These are phyloP conservation scores for Ophiostoma tasmaniense DNA, from an alignment of 2,329 filamentous ascomycete genomes.

Conservation along the genomic window DNA sequence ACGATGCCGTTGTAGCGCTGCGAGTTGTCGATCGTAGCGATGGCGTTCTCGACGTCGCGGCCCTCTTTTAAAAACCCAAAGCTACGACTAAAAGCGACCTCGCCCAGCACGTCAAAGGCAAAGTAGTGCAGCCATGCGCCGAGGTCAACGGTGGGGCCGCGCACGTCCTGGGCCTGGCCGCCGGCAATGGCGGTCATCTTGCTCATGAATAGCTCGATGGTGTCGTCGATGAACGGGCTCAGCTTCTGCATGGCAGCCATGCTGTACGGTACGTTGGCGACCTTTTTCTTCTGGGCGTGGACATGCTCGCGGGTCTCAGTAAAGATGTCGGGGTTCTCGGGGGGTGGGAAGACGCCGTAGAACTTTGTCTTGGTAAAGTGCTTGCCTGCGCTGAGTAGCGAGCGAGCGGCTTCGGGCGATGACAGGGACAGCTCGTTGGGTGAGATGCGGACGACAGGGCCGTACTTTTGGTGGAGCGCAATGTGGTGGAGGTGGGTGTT, in stretches of 20 bases:
- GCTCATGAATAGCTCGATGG: conserved; percentile 36
- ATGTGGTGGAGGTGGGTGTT: conserved; percentile 37
- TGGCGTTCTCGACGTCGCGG: conserved; percentile 41
- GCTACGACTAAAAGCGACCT: conserved; percentile 43
- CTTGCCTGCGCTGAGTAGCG: conserved; percentile 41
- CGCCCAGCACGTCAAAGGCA: conserved; percentile 43
- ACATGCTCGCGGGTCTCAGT: conserved; percentile 46
- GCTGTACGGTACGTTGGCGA: conserved; percentile 43
- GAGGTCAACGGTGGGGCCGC: conserved; percentile 32
- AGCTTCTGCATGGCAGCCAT: conserved; percentile 47
- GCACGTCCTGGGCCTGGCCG: conserved; percentile 17
- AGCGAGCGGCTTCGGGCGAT: conserved; percentile 37
- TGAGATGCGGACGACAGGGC: conserved; percentile 41
- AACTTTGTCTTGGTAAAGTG: conserved; percentile 46
- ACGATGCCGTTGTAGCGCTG: conserved; percentile 46
- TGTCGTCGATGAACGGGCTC: conserved; percentile 43
- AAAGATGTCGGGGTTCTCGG: conserved; percentile 51
- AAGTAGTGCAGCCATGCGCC: conserved; percentile 39
- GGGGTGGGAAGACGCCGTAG: conserved; percentile 46
- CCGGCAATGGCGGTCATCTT: conserved; percentile 35
- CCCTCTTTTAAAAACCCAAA: conserved; percentile 45
- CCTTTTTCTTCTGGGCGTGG: conserved; percentile 48
- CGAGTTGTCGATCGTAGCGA: conserved; percentile 43
- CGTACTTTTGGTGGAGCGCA: conserved; percentile 37
- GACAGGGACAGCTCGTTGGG: conserved; percentile 41